Percentiles rank a stretch among this genome's conserved stretches.
phyloP scores from a whole-genome alignment of 2,329 filamentous ascomycete genomes.

The Alternaria gaisen region DNA sequence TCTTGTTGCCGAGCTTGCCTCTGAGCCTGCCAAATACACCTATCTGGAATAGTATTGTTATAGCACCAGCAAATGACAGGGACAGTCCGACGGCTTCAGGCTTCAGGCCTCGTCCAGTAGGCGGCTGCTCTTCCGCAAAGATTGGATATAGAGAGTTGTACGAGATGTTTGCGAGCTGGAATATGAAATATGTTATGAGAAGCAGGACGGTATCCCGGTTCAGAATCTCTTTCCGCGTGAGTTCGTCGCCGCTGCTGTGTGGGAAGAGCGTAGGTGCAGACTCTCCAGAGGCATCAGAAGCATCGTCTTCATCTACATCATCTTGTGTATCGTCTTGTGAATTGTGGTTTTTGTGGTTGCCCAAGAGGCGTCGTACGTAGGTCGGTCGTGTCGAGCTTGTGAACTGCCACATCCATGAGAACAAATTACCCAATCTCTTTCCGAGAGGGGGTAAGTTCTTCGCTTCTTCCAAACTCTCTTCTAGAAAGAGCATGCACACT shows the following conservation, averaged over 20 bases:
- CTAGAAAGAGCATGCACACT: slow-evolving; percentile 79
- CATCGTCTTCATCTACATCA: slow-evolving; percentile 57
- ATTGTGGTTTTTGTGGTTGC: slow-evolving; percentile 34
- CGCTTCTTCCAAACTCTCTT: slow-evolving; percentile 81
- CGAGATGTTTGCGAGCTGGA: slow-evolving; percentile 91
- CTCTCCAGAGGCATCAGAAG: slow-evolving; percentile 44
- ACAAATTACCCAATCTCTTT: slow-evolving; percentile 66
- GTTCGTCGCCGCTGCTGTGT: slow-evolving; percentile 50
- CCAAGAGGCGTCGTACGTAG: slow-evolving; percentile 60
- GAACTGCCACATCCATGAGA: slow-evolving; percentile 76
- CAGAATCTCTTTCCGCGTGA: slow-evolving; percentile 69
- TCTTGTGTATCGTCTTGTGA: slow-evolving; percentile 48
- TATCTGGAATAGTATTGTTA: slow-evolving; percentile 90
- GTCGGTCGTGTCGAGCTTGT: slow-evolving; percentile 66
- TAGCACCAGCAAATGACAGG: slow-evolving; percentile 81
- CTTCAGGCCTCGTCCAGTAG: slow-evolving; percentile 77
- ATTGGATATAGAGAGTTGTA: slow-evolving; percentile 97
- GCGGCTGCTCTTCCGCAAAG: slow-evolving; percentile 78
- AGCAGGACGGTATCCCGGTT: slow-evolving; percentile 85
- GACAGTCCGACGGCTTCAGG: slow-evolving; percentile 86
- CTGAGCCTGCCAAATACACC: slow-evolving; percentile 83
- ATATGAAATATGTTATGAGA: slow-evolving; percentile 86
- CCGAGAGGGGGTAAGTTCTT: slow-evolving; percentile 68
- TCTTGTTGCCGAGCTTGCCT: slow-evolving; percentile 81
- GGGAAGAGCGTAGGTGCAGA: slow-evolving; percentile 54